These are phyloP conservation scores for Xylaria digitata DNA, from an alignment of 2,329 filamentous ascomycete genomes.

Conservation along the genomic window DNA sequence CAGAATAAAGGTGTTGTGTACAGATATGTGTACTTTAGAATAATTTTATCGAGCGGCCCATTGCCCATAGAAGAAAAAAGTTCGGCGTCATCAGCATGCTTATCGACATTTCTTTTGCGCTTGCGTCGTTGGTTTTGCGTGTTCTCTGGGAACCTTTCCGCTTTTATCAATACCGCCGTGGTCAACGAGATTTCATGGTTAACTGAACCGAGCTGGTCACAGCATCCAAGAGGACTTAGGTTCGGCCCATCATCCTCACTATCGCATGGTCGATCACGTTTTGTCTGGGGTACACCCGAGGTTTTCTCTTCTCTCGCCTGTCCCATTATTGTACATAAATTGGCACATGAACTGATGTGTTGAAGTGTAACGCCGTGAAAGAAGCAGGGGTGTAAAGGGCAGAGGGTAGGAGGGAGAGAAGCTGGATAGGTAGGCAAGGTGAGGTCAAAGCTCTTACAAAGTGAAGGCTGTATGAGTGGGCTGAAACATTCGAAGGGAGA, in stretches of 20 bases:
- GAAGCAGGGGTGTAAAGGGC: neutral
- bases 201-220: too few relatives aligned
- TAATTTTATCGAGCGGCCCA: neutral
- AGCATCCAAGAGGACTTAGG: too few relatives aligned
- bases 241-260: too few relatives aligned
- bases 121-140: too few relatives aligned
- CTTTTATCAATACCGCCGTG: neutral
- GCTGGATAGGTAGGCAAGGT: too few relatives aligned
- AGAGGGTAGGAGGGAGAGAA: too few relatives aligned
- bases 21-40: neutral
- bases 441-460: too few relatives aligned
- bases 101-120: neutral
- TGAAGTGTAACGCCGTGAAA: neutral
- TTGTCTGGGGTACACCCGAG: neutral
- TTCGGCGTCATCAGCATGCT: neutral
- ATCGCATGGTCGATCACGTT: neutral
- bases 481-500: too few relatives aligned
- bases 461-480: too few relatives aligned
- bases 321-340: neutral
- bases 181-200: too few relatives aligned
- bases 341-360: neutral
- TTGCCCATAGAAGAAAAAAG: neutral
- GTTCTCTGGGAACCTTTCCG: too few relatives aligned
- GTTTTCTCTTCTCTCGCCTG: neutral
- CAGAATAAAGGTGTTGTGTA: neutral